These are phyloP conservation scores for Saturnispora bothae DNA, from an alignment of 805 yeast genomes.

Conservation along the genomic window DNA sequence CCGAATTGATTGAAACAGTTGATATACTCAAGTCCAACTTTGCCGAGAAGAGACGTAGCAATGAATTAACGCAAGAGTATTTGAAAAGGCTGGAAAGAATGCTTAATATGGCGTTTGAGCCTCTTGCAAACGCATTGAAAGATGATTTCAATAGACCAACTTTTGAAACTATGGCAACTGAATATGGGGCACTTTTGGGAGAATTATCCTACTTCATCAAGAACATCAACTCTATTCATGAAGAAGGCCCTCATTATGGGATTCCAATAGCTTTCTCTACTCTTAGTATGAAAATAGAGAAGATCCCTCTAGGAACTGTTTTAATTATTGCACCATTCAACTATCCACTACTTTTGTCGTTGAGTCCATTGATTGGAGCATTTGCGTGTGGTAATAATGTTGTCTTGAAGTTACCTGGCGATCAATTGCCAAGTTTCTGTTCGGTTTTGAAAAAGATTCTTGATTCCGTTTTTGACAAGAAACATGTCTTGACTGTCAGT, in stretches of 20 bases:
- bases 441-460: constrained; percentile 46
- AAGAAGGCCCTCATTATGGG: constrained; percentile 34
- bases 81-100: constrained; percentile 1
- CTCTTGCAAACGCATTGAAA: constrained; percentile 44
- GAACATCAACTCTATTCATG: constrained; percentile 50
- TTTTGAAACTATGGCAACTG: constrained; percentile 53
- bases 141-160: constrained; percentile 59
- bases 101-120: constrained; percentile 22
- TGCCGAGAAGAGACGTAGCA: neutral
- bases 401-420: constrained; percentile 60
- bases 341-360: constrained; percentile 57
- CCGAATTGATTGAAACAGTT: neutral
- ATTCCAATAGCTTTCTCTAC: constrained; percentile 27
- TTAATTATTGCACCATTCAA: constrained; percentile 73
- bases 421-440: constrained; percentile 55
- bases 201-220: constrained; percentile 54
- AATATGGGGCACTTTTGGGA: constrained; percentile 37
- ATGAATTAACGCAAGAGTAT: constrained; percentile 1
- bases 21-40: neutral
- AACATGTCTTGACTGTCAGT: constrained; percentile 51
- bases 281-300: constrained; percentile 23
- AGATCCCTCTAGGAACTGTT: constrained; percentile 51
- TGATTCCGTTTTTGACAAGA: constrained; percentile 40
- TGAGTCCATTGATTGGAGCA: constrained; percentile 67
- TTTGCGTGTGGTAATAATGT: constrained; percentile 80